Percentiles rank a stretch among this genome's conserved stretches.
Evolutionary conservation across 257 asterid species (phyloP).

Genomic region (Agastache rugosa): DNA sequence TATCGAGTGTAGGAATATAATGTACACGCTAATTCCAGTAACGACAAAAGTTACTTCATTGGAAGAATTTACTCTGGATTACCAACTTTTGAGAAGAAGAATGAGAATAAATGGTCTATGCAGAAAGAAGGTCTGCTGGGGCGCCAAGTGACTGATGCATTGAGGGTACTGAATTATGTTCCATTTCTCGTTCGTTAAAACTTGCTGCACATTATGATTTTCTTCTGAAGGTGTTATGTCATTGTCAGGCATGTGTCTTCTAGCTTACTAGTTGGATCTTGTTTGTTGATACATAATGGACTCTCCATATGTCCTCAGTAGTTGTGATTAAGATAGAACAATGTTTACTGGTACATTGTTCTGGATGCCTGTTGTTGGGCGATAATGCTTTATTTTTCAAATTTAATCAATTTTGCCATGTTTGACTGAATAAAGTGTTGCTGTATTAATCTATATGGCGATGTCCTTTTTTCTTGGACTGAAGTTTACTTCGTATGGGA

Average conservation of each 20-base stretch:
- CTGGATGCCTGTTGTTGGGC: constrained; percentile 18
- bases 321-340: constrained; percentile 15
- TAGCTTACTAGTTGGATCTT: background rate
- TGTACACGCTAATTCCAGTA: constrained; percentile 77
- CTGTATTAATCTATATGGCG: background rate
- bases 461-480: background rate
- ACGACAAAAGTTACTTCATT: constrained; percentile 80
- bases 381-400: constrained; percentile 17
- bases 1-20: constrained; percentile 72
- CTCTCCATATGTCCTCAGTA: constrained; percentile 14
- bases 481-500: background rate
- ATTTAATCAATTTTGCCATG: constrained; percentile 7
- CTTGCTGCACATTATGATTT: constrained; percentile 7
- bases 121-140: constrained; percentile 96
- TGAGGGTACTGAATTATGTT: constrained; percentile 62
- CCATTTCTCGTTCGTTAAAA: constrained; percentile 17
- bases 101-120: constrained; percentile 85
- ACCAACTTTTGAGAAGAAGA: constrained; percentile 82
- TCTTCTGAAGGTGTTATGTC: background rate
- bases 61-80: constrained; percentile 89
- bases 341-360: background rate
- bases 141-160: constrained; percentile 82
- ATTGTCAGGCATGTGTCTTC: constrained; percentile 7
- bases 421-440: constrained; percentile 18
- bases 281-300: background rate